Evolutionary conservation across 1,284 basidiomycete species (phyloP).

Genomic region (Melampsora americana): DNA sequence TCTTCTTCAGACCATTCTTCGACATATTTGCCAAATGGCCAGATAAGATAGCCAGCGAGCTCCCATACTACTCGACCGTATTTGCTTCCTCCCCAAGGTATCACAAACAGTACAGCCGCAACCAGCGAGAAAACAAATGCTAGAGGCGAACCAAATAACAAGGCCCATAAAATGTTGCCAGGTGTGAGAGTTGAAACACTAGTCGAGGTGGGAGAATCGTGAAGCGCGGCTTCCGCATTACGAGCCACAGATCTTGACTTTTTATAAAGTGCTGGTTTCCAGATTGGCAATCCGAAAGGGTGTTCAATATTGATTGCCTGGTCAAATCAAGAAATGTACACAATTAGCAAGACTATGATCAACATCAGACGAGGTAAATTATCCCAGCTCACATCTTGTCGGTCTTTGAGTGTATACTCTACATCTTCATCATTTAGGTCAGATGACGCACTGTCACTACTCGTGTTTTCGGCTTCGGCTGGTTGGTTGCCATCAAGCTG

Average conservation of each 20-base stretch:
- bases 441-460: slow-evolving; percentile 9
- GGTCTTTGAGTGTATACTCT: slow-evolving; percentile 84
- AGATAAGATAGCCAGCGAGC: slow-evolving; percentile 89
- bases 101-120: slow-evolving; percentile 67
- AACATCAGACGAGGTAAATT: background rate
- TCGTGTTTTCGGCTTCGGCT: background rate
- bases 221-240: slow-evolving; percentile 88
- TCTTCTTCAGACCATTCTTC: slow-evolving; percentile 67
- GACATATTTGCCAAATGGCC: slow-evolving; percentile 98
- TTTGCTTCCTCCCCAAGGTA: slow-evolving; percentile 71
- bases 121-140: slow-evolving; percentile 67
- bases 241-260: slow-evolving; percentile 95
- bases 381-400: slow-evolving; percentile 71
- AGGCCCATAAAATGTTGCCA: slow-evolving; percentile 87
- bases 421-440: slow-evolving; percentile 66
- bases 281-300: slow-evolving; percentile 97
- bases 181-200: slow-evolving; percentile 78
- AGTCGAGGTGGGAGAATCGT: slow-evolving; percentile 83
- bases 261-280: slow-evolving; percentile 99
- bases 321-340: background rate
- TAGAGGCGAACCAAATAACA: slow-evolving; percentile 89
- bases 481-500: background rate
- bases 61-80: slow-evolving; percentile 88
- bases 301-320: slow-evolving; percentile 65
- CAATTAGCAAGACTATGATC: background rate